These are phyloP conservation scores for Protomyces lactucae-debilis DNA, from an alignment of 1,139 yeast genomes.

Conservation along the genomic window DNA sequence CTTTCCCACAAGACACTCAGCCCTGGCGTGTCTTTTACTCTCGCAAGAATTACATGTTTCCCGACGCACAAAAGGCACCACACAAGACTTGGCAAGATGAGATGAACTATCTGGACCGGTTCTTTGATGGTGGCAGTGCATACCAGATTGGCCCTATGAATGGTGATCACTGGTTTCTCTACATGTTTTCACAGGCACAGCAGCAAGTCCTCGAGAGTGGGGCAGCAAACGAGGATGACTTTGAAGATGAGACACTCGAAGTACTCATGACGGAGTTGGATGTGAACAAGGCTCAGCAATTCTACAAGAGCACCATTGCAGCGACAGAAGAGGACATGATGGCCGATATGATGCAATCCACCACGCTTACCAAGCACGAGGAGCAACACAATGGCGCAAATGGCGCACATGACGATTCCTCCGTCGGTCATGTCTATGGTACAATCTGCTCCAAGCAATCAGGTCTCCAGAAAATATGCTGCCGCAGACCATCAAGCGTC, in stretches of 20 bases:
- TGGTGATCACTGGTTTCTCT: conserved; percentile 87
- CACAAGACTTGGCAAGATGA: conserved; percentile 85
- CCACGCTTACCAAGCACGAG: conserved; percentile 1
- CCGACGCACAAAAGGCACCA: conserved; percentile 72
- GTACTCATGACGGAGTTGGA: conserved; percentile 84
- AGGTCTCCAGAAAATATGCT: conserved; percentile 51
- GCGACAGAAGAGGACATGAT: conserved; percentile 28
- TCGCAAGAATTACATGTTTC: conserved; percentile 88
- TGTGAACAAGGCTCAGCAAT: conserved; percentile 54
- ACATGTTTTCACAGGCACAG: conserved; percentile 51
- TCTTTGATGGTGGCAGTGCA: conserved; percentile 59
- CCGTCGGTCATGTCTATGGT: conserved; percentile 70
- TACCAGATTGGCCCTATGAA: conserved; percentile 77
- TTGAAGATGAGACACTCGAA: conserved; percentile 74
- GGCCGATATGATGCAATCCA: not conserved
- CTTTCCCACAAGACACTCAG: conserved; percentile 35
- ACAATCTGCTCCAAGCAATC: conserved; percentile 58
- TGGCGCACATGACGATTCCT: conserved; percentile 44
- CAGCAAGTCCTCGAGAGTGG: conserved; percentile 29
- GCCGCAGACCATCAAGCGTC: conserved; percentile 39
- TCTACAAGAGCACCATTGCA: conserved; percentile 49
- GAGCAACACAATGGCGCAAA: not conserved
- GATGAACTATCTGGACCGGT: conserved; percentile 56
- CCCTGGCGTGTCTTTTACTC: conserved; percentile 80
- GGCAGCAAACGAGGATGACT: conserved; percentile 26